These are phyloP conservation scores for Periconia digitata DNA, from an alignment of 2,329 filamentous ascomycete species.

Conservation along the genomic window DNA sequence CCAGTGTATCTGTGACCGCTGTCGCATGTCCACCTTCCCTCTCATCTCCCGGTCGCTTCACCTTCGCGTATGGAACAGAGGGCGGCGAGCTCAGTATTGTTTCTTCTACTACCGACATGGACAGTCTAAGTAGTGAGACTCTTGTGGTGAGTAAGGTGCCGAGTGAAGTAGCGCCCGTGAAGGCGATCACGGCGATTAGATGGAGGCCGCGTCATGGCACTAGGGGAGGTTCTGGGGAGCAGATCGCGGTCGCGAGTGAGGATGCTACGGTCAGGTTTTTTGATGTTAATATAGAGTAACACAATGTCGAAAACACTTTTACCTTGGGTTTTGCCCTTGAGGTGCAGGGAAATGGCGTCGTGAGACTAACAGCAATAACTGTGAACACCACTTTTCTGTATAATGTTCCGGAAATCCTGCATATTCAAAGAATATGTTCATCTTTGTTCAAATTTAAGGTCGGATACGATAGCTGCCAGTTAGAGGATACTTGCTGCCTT, in stretches of 20 bases:
- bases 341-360: too few relatives aligned
- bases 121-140: conserved; percentile 16
- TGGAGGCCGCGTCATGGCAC: conserved; percentile 31
- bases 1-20: conserved; percentile 31
- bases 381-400: too few relatives aligned
- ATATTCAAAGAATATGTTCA: too few relatives aligned
- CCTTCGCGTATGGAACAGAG: conserved; percentile 39
- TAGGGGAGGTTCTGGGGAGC: conserved; percentile 10
- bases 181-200: conserved; percentile 34
- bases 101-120: not conserved
- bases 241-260: conserved; percentile 46
- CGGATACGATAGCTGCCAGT: too few relatives aligned
- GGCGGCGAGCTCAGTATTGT: conserved; percentile 29
- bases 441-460: too few relatives aligned
- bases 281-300: conserved; percentile 5
- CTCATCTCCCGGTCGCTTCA: not conserved
- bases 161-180: conserved; percentile 21
- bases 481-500: too few relatives aligned
- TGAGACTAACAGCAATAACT: too few relatives aligned
- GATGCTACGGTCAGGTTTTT: conserved; percentile 45
- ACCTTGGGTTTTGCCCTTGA: too few relatives aligned
- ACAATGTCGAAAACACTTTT: not conserved
- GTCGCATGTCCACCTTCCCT: conserved; percentile 20
- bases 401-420: too few relatives aligned
- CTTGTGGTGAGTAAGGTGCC: conserved; percentile 15